Base-by-base conservation (phyloP, 2,329 filamentous ascomycete species). In the Phialocephala sp. region DNA sequence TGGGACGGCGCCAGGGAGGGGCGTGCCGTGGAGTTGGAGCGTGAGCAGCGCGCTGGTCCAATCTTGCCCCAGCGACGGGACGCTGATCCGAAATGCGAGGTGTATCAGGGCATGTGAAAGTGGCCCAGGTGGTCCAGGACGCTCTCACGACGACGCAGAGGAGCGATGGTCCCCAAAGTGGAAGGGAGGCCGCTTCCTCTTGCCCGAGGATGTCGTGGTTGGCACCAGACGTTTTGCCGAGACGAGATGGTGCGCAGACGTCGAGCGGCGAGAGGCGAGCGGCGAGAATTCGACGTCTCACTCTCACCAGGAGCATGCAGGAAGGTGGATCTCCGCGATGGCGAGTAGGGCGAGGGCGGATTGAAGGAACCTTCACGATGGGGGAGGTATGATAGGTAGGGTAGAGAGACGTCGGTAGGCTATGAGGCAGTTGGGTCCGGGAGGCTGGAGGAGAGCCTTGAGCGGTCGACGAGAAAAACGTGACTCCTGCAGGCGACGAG, bases 171-270 rank as follows among this genome's bases (percentile, higher is more conserved):
- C 41, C 37, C 24, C 39, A 59, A 62, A 62, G 37, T 66, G 64
- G 59, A 62, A 37, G 37, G 39, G 45, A 63, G 63, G 55, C 64
- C 65, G 62, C 65, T 62, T 64, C 55, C 52, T 65, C 65, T 63
- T 63, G 43, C 59, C 45, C 56, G 62, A 64, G 65, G 56, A 65
- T 62, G 62, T 62, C 43, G 14, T 67, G 65, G 65, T 67, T 67
- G 65, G 65, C 18, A 45, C 56, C 36, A 15, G 24, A 35, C 37
- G 45, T 65, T 64, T 60, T 63, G 60, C 55, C 55, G 55, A 41
- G 55, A 57, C 4, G 4, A 60, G 50, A 60, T 47, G 20, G 27
- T 22, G 58, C 27, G 27, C 27, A 32, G 6, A 32, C 6, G 27
- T 32, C 27, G 27, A 32, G 27, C 3, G 27, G 27, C 27, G 27